Conservation (phyloP, 345 rosid species). For the Diplotaxis tenuifolia region DNA sequence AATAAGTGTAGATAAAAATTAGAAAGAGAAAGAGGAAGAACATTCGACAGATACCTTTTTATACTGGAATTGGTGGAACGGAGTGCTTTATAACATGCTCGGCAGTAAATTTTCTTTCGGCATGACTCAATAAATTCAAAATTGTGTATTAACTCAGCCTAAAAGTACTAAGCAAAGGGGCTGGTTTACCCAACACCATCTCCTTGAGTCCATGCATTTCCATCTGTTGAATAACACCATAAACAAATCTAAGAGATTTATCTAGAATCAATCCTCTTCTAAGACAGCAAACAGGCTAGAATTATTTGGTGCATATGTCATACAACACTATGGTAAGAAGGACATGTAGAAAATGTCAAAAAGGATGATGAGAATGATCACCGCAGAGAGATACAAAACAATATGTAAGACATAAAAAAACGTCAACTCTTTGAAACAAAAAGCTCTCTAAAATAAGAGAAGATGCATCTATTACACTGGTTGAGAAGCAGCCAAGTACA, state of each 20-base stretch:
- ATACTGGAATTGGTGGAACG: slow-evolving; percentile 93
- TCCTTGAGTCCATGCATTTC: slow-evolving; percentile 88
- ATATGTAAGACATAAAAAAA: slow-evolving; percentile 55
- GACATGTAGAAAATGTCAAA: slow-evolving; percentile 78
- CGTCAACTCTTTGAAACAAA: background rate
- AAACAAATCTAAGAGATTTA: too few relatives aligned
- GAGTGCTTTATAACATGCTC: slow-evolving; percentile 94
- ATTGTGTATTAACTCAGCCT: slow-evolving; percentile 96
- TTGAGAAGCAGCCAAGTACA: slow-evolving; percentile 90
- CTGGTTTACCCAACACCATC: slow-evolving; percentile 98
- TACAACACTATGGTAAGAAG: too few relatives aligned
- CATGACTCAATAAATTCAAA: slow-evolving; percentile 95
- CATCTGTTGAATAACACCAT: too few relatives aligned
- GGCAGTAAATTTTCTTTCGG: slow-evolving; percentile 97
- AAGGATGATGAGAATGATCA: slow-evolving; percentile 71
- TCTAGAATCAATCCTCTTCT: slow-evolving; percentile 7
- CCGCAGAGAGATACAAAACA: slow-evolving; percentile 65
- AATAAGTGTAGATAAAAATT: background rate
- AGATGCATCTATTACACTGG: slow-evolving; percentile 99
- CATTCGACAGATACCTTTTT: slow-evolving; percentile 64
- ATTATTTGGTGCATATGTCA: background rate
- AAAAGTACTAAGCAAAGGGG: slow-evolving; percentile 97
- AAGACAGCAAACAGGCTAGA: slow-evolving; percentile 14
- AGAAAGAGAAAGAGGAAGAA: slow-evolving; percentile 9
- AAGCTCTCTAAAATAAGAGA: slow-evolving; percentile 31